A percentile compares a stretch with the other conserved stretches of the same genome.
These are phyloP conservation scores for Neophaeococcomyces mojaviensis DNA, from an alignment of 2,329 filamentous ascomycete genomes.

Conservation along the genomic window DNA sequence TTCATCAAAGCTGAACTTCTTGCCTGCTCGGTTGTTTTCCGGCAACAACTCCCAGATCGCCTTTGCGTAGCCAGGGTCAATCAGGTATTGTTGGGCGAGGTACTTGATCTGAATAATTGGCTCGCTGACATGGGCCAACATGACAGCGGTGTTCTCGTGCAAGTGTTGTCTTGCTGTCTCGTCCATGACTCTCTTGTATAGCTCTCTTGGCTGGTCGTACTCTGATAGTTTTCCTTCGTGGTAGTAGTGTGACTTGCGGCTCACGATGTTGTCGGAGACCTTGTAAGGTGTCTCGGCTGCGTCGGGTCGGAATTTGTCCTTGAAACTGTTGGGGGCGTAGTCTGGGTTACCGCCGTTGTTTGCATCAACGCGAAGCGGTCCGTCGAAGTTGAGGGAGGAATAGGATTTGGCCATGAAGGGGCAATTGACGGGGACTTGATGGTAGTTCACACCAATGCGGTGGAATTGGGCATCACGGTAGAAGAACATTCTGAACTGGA, in stretches of 20 bases:
- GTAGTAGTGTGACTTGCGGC: conserved; percentile 48
- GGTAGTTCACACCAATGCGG: conserved; percentile 45
- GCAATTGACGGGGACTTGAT: conserved; percentile 39
- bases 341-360: conserved; percentile 43
- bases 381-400: conserved; percentile 44
- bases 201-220: conserved; percentile 44
- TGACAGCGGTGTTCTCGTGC: conserved; percentile 42
- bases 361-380: conserved; percentile 41
- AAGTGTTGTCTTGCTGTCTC: conserved; percentile 38
- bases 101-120: conserved; percentile 44
- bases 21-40: too few species aligned
- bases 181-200: conserved; percentile 45
- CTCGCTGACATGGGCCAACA: conserved; percentile 37
- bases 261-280: conserved; percentile 44
- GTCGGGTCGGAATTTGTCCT: conserved; percentile 40
- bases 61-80: conserved; percentile 40
- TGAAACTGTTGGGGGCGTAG: conserved; percentile 46
- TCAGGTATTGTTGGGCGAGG: conserved; percentile 46
- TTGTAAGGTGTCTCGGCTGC: conserved; percentile 44
- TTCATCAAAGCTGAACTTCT: too few species aligned
- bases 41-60: conserved; percentile 14
- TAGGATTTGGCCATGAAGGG: conserved; percentile 44
- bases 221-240: conserved; percentile 48
- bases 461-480: conserved; percentile 46
- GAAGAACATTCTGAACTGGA: conserved; percentile 45